These are phyloP conservation scores for Prunus yedoensis DNA, from an alignment of 331 rosid species.

Conservation along the genomic window DNA sequence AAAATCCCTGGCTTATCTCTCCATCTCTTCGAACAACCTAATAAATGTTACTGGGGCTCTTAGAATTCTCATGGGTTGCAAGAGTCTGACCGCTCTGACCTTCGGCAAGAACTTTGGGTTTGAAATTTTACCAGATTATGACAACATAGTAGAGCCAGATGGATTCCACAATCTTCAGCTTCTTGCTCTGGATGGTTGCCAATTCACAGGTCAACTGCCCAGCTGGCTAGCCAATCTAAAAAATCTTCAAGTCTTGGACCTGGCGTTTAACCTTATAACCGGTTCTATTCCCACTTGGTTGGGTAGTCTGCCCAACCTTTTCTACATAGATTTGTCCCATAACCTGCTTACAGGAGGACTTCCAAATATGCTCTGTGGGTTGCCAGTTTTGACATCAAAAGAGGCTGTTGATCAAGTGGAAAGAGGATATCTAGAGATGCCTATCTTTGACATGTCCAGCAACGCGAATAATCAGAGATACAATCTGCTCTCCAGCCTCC, in stretches of 20 bases:
- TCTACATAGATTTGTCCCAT: no score
- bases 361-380: no score
- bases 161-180: slow-evolving; percentile 62
- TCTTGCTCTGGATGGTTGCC: slow-evolving; percentile 69
- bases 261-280: slow-evolving; percentile 53
- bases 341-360: no score
- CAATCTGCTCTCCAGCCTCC: slow-evolving; percentile 71
- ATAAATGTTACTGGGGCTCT: slow-evolving; percentile 61
- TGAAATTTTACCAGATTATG: no score
- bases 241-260: slow-evolving; percentile 64
- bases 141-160: slow-evolving; percentile 8
- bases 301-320: slow-evolving; percentile 55
- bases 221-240: slow-evolving; percentile 54
- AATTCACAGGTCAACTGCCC: slow-evolving; percentile 61
- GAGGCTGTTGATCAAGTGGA: slow-evolving; percentile 40
- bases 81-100: slow-evolving; percentile 32
- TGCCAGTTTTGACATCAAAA: slow-evolving; percentile 3
- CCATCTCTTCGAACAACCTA: slow-evolving; percentile 64
- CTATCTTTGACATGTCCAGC: slow-evolving; percentile 66
- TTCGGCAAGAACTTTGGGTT: accelerated
- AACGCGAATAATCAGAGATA: slow-evolving; percentile 70
- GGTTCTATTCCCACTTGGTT: slow-evolving; percentile 75
- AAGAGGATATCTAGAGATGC: slow-evolving; percentile 64
- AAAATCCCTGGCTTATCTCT: slow-evolving; percentile 59
- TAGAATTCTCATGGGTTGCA: slow-evolving; percentile 50